A percentile compares a stretch with the other conserved stretches of the same genome.
Evolutionary conservation across 148 eudicot genomes (phyloP).

Genomic region (Selenicereus undatus): DNA sequence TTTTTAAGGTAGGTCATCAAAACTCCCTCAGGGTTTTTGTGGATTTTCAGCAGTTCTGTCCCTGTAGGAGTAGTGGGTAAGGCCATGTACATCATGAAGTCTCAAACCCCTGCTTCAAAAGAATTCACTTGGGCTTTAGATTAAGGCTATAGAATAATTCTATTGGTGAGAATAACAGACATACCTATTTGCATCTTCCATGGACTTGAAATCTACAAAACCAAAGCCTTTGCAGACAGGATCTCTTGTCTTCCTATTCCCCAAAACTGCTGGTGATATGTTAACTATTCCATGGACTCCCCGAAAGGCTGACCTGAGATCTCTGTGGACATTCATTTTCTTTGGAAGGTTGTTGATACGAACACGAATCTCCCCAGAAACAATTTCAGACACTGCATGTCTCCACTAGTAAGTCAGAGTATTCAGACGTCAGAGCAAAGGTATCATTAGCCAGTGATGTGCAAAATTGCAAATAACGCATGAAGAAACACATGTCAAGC

Average conservation of each 20-base stretch:
- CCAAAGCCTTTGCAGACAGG: slow-evolving; percentile 90
- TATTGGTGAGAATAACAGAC: neutral
- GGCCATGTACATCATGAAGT: neutral
- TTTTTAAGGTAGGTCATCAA: neutral
- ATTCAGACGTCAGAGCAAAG: neutral
- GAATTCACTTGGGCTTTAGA: neutral
- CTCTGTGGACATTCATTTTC: slow-evolving; percentile 74
- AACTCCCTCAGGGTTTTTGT: neutral
- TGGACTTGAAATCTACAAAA: slow-evolving; percentile 60
- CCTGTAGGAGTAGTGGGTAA: neutral
- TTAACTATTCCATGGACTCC: slow-evolving; percentile 65
- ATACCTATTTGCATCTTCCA: slow-evolving; percentile 70
- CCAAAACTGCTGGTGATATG: slow-evolving; percentile 65
- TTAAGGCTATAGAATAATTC: neutral
- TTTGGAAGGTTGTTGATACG: slow-evolving; percentile 80
- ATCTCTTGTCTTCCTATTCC: slow-evolving; percentile 84
- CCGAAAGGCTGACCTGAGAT: slow-evolving; percentile 69
- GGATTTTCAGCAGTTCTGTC: neutral
- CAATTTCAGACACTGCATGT: slow-evolving; percentile 51
- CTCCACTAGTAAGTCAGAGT: neutral
- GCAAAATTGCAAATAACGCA: slow-evolving; percentile 2
- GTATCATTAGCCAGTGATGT: neutral
- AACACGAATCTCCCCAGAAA: slow-evolving; percentile 59
- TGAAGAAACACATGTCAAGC: neutral
- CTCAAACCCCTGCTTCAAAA: neutral